Evolutionary conservation across 2,329 filamentous ascomycete species (phyloP).

Genomic region (Huntiella savannae): DNA sequence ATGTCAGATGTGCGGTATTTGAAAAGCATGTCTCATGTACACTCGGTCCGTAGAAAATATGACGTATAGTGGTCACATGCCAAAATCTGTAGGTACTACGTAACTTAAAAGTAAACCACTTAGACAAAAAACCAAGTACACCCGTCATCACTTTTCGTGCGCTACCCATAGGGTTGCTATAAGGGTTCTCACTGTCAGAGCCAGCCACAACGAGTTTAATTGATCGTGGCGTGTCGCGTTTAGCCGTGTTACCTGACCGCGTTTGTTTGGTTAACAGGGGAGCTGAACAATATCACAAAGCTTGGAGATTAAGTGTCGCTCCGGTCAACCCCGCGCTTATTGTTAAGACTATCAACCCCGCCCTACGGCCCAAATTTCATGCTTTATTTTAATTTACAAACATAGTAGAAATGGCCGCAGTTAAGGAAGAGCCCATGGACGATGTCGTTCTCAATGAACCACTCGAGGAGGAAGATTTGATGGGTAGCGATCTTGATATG

Average conservation of each 20-base stretch:
- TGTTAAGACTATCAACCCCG: not conserved
- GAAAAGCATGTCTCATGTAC: too few relatives aligned
- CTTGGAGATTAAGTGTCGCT: not conserved
- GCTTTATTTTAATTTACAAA: not conserved
- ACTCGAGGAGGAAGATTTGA: conserved; percentile 7
- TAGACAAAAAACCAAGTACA: too few relatives aligned
- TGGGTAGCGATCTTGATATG: conserved; percentile 12
- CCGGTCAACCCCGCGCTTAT: not conserved
- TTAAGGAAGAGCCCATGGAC: conserved; percentile 11
- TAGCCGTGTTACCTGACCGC: not conserved
- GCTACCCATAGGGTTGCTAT: too few relatives aligned
- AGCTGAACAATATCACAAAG: too few relatives aligned
- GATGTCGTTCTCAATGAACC: conserved; percentile 23
- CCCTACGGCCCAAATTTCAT: not conserved
- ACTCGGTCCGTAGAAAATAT: too few relatives aligned
- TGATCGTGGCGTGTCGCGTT: conserved; percentile 1
- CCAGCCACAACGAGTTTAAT: conserved; percentile 1
- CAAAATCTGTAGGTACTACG: too few relatives aligned
- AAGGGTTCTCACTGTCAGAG: not conserved
- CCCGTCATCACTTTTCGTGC: too few relatives aligned
- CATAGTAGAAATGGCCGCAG: not conserved
- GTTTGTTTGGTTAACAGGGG: too few relatives aligned
- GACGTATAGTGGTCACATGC: too few relatives aligned
- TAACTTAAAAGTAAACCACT: too few relatives aligned
- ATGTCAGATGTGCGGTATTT: too few relatives aligned